Evolutionary conservation across 495 filamentous ascomycete genomes (phyloP), one percentile per base, ranked within the genome.

Genomic region (Platismatia glauca): DNA sequence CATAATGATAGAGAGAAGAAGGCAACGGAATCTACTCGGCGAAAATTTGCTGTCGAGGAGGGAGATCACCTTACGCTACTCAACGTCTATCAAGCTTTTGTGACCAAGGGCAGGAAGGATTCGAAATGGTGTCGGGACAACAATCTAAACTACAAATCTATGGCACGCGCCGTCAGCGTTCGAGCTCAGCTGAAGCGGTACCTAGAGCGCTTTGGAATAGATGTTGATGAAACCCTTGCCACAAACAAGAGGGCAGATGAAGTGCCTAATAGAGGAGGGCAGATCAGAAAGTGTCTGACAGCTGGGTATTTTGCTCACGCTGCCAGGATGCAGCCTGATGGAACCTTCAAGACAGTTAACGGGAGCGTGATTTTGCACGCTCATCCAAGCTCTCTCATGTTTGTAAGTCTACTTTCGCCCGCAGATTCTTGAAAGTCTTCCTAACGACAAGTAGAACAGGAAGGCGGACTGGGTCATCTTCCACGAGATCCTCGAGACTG

Each of bases 381-480:
- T 24, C 94, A 98, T 75, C 95, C 94, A 5, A 95, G 84, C 69
- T 94, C 89, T 22, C 74, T 98, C 68, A 91, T 98, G 87, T 97
- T 97, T 80, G 83, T 86, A 71, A 75, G 83, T 82, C 39, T 27
- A 33, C 37, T 33, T 20, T 31, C 22, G 22, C 13, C n/a, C 33
- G 20, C 35, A 20, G 9, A 13, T 1, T 5, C 0, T 22, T 24
- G 18, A 61, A 29, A 31, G 20, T 31, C 44, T 56, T 31, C 37
- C 59, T 61, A 15, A 61, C 34, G 39, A 65, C 41, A 20, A 4
- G 44, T 64, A 86, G 83, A 96, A 97, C 75, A 85, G 94, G 52
- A 97, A 95, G 78, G 91, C 89, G 22, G 93, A 97, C 67, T 98
- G 94, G 94, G 92, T 98, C 13, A 84, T 98, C 48, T 98, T 97